phyloP scores from a whole-genome alignment of 768 basidiomycete species.

The Macrocybe gigantea region DNA sequence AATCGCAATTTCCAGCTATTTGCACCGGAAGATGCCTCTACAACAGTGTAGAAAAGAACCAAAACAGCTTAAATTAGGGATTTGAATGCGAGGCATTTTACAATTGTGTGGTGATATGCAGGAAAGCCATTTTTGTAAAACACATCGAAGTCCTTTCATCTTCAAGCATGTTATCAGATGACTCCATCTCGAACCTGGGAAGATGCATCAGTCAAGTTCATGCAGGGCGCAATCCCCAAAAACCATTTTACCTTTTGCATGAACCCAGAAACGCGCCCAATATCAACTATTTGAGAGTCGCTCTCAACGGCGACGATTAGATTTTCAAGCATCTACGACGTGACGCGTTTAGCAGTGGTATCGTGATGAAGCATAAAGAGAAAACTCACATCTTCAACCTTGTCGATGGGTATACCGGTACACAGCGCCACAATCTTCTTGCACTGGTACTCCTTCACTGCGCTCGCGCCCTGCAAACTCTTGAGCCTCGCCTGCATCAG shows the following conservation, averaged over 20 bases:
- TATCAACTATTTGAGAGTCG: constrained; percentile 75
- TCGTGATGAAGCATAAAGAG: neutral
- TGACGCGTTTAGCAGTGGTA: constrained; percentile 4
- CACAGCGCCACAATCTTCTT: constrained; percentile 88
- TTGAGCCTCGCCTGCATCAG: constrained; percentile 66
- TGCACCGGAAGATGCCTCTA: constrained; percentile 60
- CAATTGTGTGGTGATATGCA: constrained; percentile 18
- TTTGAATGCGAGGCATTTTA: constrained; percentile 20
- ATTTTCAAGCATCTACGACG: constrained; percentile 70
- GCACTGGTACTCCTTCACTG: constrained; percentile 88
- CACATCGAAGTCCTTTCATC: neutral
- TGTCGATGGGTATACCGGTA: constrained; percentile 79
- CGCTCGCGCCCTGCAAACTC: constrained; percentile 69
- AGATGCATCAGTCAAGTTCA: neutral
- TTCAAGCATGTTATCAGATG: constrained; percentile 28
- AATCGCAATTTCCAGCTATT: constrained; percentile 94
- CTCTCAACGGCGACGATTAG: constrained; percentile 86
- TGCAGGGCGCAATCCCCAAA: neutral
- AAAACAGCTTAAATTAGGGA: constrained; percentile 7
- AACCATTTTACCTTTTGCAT: constrained; percentile 70
- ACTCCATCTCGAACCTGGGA: constrained; percentile 56
- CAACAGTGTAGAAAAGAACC: neutral
- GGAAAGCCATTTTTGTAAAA: constrained; percentile 7
- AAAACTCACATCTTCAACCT: constrained; percentile 79
- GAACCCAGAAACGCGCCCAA: constrained; percentile 82